phyloP scores from a whole-genome alignment of 352 stramenopile genomes.

The Phytophthora constricta region DNA sequence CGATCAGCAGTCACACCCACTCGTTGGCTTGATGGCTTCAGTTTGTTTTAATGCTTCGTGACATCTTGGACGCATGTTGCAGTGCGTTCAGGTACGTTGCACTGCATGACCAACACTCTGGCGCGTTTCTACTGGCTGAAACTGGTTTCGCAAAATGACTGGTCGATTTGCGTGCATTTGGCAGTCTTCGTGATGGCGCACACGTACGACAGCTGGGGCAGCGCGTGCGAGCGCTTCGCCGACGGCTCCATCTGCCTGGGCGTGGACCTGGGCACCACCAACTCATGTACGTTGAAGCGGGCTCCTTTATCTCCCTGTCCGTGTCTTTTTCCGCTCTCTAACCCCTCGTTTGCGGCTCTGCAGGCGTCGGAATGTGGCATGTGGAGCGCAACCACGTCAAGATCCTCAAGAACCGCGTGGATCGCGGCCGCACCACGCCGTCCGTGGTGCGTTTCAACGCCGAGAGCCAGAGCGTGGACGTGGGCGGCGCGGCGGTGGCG shows the following conservation, averaged over 20 bases:
- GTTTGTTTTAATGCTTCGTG: too few species aligned
- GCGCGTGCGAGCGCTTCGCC: slow-evolving; percentile 66
- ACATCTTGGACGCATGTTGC: too few species aligned
- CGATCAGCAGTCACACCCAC: too few species aligned
- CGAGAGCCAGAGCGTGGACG: slow-evolving; percentile 46
- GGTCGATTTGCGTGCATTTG: background rate
- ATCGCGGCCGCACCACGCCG: slow-evolving; percentile 75
- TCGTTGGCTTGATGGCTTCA: too few species aligned
- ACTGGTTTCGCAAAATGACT: background rate
- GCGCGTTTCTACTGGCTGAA: slow-evolving; percentile 2
- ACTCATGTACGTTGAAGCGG: slow-evolving; percentile 90
- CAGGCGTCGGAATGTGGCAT: slow-evolving; percentile 83
- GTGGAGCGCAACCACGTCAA: slow-evolving; percentile 84
- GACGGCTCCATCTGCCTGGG: slow-evolving; percentile 92
- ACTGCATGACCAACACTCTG: slow-evolving; percentile 19
- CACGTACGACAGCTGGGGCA: slow-evolving; percentile 85
- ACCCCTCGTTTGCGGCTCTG: background rate
- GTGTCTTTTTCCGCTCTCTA: background rate
- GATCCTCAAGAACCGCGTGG: slow-evolving; percentile 77
- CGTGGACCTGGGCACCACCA: slow-evolving; percentile 99
- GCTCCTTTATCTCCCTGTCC: background rate
- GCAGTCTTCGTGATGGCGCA: background rate
- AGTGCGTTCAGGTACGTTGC: too few species aligned
- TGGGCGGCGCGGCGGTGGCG: slow-evolving; percentile 62
- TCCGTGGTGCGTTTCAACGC: slow-evolving; percentile 82